Evolutionary conservation across 805 yeast species (phyloP).

Genomic region (Schizosaccharomyces japonicus): DNA sequence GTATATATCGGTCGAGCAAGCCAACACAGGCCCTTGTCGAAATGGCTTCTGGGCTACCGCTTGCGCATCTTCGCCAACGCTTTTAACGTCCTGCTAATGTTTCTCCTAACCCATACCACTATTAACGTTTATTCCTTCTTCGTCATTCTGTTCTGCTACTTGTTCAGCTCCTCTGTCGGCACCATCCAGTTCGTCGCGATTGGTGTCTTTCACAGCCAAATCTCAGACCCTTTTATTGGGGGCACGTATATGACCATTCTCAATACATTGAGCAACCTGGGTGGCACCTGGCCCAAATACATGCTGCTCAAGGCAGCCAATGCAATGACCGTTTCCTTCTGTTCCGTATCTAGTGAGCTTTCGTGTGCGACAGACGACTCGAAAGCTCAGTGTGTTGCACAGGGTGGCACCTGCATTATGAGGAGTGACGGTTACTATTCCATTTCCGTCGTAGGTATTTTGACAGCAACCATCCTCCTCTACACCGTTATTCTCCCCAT

Average conservation of each 20-base stretch:
- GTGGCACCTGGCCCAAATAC: conserved; percentile 95
- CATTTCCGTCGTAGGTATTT: neutral
- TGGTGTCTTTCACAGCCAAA: conserved; percentile 81
- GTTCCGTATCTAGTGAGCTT: conserved; percentile 16
- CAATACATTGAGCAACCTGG: conserved; percentile 75
- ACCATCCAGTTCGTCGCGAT: conserved; percentile 88
- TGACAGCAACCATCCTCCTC: neutral
- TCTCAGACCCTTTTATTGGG: conserved; percentile 88
- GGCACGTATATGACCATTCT: conserved; percentile 95
- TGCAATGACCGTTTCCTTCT: conserved; percentile 41
- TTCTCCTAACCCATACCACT: neutral
- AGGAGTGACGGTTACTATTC: conserved; percentile 2
- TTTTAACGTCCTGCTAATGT: neutral
- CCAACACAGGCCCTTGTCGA: neutral
- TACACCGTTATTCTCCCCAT: neutral
- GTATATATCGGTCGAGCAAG: neutral
- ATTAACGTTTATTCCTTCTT: conserved; percentile 28
- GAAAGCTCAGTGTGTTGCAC: neutral
- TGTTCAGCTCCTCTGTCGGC: conserved; percentile 46
- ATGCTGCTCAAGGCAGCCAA: conserved; percentile 62
- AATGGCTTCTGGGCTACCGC: neutral
- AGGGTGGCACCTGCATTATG: neutral
- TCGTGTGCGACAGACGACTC: neutral
- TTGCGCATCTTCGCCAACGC: neutral
- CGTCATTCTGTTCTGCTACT: conserved; percentile 53